Conservation (phyloP, 495 filamentous ascomycete species). For the Bryoglossum gracile region DNA sequence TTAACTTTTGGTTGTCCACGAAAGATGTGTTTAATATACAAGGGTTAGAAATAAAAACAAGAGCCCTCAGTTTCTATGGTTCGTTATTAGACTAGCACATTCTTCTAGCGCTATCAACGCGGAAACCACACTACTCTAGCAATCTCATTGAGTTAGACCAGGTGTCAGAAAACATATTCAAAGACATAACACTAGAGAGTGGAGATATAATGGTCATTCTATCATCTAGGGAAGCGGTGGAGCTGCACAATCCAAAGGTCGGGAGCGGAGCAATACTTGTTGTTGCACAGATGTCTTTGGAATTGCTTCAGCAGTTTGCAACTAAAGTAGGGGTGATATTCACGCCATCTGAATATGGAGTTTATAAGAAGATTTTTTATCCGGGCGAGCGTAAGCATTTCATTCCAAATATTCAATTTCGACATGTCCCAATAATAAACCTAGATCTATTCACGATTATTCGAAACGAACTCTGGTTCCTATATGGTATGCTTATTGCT, state of each 20-base stretch:
- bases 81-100: neutral
- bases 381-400: neutral
- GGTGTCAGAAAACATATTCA: neutral
- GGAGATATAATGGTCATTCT: slow-evolving; percentile 1
- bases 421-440: neutral
- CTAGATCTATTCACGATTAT: neutral
- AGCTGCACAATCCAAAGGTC: neutral
- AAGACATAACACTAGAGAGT: neutral
- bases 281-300: neutral
- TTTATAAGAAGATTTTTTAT: neutral
- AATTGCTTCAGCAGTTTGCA: neutral
- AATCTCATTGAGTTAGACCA: neutral
- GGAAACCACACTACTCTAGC: neutral
- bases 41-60: neutral
- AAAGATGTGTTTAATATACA: neutral
- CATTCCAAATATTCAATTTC: neutral
- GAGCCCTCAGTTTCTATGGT: neutral
- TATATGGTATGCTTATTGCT: neutral
- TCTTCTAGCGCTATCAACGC: neutral
- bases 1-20: slow-evolving; percentile 1
- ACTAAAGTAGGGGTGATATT: neutral
- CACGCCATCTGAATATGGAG: neutral
- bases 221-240: neutral
- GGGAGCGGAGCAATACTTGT: neutral
- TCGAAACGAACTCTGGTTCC: neutral